Evolutionary conservation across 768 basidiomycete species (phyloP).

Genomic region (Pleurotus djamor): DNA sequence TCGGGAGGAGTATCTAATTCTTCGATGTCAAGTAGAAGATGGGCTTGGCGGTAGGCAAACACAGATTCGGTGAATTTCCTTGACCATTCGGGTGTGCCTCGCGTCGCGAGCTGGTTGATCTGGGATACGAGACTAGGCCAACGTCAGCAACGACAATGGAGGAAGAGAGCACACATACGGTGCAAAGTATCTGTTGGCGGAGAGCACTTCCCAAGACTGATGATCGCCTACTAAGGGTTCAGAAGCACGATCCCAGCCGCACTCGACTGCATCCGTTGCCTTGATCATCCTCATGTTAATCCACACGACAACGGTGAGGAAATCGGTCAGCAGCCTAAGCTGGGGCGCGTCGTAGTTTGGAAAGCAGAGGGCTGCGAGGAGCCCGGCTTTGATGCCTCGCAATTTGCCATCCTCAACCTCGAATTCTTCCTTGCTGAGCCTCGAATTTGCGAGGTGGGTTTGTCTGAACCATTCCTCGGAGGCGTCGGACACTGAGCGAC

Average conservation of each 20-base stretch:
- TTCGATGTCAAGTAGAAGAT: slow-evolving; percentile 19
- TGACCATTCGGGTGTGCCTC: slow-evolving; percentile 34
- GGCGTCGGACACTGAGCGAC: slow-evolving; percentile 11
- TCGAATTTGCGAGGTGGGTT: neutral
- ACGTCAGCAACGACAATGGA: slow-evolving; percentile 1
- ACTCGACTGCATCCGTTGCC: slow-evolving; percentile 9
- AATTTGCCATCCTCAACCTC: slow-evolving; percentile 20
- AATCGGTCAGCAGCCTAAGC: slow-evolving; percentile 48
- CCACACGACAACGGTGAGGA: slow-evolving; percentile 40
- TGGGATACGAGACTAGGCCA: slow-evolving; percentile 34
- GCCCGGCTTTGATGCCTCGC: slow-evolving; percentile 35
- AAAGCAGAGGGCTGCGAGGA: slow-evolving; percentile 58
- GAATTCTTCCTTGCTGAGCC: slow-evolving; percentile 8
- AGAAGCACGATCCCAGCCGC: slow-evolving; percentile 16
- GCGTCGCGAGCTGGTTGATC: slow-evolving; percentile 28
- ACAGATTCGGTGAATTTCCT: slow-evolving; percentile 35
- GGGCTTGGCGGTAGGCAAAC: slow-evolving; percentile 31
- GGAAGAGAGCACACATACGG: slow-evolving; percentile 24
- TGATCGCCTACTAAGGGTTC: slow-evolving; percentile 9
- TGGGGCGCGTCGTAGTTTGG: slow-evolving; percentile 58
- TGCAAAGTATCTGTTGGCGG: slow-evolving; percentile 26
- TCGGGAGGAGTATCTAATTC: slow-evolving; percentile 29
- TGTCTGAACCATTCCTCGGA: slow-evolving; percentile 12
- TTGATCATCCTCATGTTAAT: slow-evolving; percentile 25
- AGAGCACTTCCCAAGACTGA: slow-evolving; percentile 16